Conservation (phyloP, 805 yeast species). For the Kodamaea leandrae region DNA sequence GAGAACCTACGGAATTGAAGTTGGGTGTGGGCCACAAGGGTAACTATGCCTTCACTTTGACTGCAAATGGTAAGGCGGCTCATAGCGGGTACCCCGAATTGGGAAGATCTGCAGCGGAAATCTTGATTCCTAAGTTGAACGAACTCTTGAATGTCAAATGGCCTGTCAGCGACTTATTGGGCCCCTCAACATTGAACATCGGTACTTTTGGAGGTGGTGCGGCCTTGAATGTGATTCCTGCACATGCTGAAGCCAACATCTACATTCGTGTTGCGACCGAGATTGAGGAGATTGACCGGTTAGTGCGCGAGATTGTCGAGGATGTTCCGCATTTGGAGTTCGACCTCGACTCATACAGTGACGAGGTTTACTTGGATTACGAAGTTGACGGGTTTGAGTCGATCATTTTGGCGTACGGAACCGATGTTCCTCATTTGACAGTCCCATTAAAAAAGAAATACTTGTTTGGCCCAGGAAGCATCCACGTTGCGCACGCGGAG, state of each 20-base stretch:
- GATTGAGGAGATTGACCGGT: conserved; percentile 32
- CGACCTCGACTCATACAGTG: conserved; percentile 18
- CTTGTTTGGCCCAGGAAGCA: conserved; percentile 67
- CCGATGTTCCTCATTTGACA: conserved; percentile 35
- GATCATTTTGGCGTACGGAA: conserved; percentile 47
- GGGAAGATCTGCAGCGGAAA: conserved; percentile 61
- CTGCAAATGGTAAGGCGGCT: conserved; percentile 54
- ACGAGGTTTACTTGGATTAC: conserved; percentile 51
- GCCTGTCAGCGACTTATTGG: conserved; percentile 54
- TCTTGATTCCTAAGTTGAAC: conserved; percentile 49
- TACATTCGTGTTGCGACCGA: conserved; percentile 55
- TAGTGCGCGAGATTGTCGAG: conserved; percentile 35
- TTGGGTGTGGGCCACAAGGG: conserved; percentile 74
- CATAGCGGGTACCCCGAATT: conserved; percentile 72
- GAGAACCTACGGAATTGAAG: conserved; percentile 72
- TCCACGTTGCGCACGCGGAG: conserved; percentile 58
- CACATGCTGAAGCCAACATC: conserved; percentile 48
- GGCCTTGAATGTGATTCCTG: conserved; percentile 67
- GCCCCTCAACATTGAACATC: conserved; percentile 59
- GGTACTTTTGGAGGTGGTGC: conserved; percentile 60
- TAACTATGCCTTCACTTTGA: conserved; percentile 38
- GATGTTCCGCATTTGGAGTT: conserved; percentile 23
- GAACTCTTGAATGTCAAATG: conserved; percentile 42
- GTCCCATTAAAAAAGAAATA: conserved; percentile 36
- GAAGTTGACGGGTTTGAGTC: conserved; percentile 65